Base-by-base conservation (phyloP, 2,329 filamentous ascomycete genomes). In the Penicillium sp. region DNA sequence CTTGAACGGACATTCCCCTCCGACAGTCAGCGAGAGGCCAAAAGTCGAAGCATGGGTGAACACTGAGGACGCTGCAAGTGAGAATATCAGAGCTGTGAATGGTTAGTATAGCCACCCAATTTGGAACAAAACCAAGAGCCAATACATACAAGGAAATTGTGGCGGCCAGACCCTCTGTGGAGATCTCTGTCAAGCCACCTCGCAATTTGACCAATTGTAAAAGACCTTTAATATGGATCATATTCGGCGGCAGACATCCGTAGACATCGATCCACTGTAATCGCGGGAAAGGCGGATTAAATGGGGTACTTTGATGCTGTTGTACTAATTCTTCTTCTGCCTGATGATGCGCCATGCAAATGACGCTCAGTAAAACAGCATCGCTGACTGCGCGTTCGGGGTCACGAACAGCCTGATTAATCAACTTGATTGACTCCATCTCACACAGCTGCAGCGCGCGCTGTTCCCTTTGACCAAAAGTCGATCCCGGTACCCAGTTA, bases 181-280 rank as follows among this genome's bases (percentile, higher is more conserved):
- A 63, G 30, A 77, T 66, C 11, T 70, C 67, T 5, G 64, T 56
- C 8, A 77, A 51, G 0, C 74, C 74, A 6, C 74, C 74, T 29
- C 69, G 67, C 7, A 73, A 46, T 18, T 67, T 65, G 38, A 76
- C 53, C 57, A 75, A 62, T 43, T 72, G 67, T 6, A 69, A 57
- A 29, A 75, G 54, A 0, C 72, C 72, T 45, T 65, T 58, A 10
- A 71, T 56, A 55, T 75, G 72, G 2, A 72, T 61, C 40, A 71
- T 61, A 27, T 73, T 73, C 5, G 70, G 66, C 4, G 66, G 62
- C 11, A 71, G 61, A 49, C 63, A 65, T 0, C 71, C 71, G 46
- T 74, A 74, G 7, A 74, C 62, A 47, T 72, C 67, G 4, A 74
- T 53, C 66, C 71, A 73, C 51, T 74, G 71, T 43, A 75, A 51